Evolutionary conservation across 257 asterid species (phyloP), one percentile per base, ranked within the genome.

Genomic region (Cordia subcordata): DNA sequence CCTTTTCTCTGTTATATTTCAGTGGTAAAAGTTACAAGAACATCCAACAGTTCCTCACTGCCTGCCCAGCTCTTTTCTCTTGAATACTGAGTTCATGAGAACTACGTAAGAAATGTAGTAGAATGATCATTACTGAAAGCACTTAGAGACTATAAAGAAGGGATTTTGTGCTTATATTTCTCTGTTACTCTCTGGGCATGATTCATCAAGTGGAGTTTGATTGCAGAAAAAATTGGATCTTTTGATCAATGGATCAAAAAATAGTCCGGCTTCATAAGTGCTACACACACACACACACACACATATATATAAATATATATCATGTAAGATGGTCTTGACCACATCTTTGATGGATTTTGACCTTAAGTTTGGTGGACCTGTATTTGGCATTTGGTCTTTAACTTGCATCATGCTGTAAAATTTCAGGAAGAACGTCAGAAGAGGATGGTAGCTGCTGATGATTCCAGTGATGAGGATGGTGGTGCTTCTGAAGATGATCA

Each of bases 341-440:
- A 27, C 35, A 27, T 27, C 35, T 27, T 27, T 6, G 3, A 27
- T 27, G 35, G 35, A 27, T 27, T 27, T 27, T 27, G 35, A 27
- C 6, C 6, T 27, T 6, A 3, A 27, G 6, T 27, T 1, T 27
- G 22, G 9, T 47, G 0, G 53, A 47, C 16, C 16, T 13, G 10
- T 47, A 20, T 47, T 3, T 8, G 11, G 18, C 18, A 5, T 47
- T 47, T 15, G 54, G 10, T 27, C 8, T 57, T 69, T 12, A 14
- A 59, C 46, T 47, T 39, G 14, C 22, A 17, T 18, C 22, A 4
- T 55, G 44, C 38, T 40, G 33, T 21, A n/a, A 22, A 32, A 39
- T 63, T 18, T 67, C 80, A 93, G 99, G 90, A 81, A 71, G 96
- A 89, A 73, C 96, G 97, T 49, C 85, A 76, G 69, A 86, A 86